Conservation (phyloP, 306 rosid genomes). For the Dalbergia cultrata region DNA sequence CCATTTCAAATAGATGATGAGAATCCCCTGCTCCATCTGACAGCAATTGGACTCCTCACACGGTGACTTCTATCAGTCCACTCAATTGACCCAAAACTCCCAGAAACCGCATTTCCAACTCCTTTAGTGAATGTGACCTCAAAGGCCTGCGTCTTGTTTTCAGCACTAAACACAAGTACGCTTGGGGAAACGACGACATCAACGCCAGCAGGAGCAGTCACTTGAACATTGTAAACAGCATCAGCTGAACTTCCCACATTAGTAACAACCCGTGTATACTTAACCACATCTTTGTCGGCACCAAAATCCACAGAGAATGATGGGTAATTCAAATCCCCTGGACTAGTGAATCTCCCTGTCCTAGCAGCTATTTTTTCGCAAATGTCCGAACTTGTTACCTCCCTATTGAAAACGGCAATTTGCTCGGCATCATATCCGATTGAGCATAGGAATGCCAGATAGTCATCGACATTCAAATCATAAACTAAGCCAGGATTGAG, state of each 20-base stretch:
- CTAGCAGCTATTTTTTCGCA: constrained; percentile 53
- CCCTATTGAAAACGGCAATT: constrained; percentile 68
- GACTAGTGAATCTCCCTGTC: constrained; percentile 52
- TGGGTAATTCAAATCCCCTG: constrained; percentile 92
- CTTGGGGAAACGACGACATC: constrained; percentile 67
- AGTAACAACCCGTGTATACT: constrained; percentile 71
- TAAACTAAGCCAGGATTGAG: constrained; percentile 84
- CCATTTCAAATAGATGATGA: constrained; percentile 65
- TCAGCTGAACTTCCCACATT: constrained; percentile 70
- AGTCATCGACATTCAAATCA: constrained; percentile 63
- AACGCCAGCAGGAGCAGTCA: constrained; percentile 71
- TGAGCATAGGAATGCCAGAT: constrained; percentile 83
- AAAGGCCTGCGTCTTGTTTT: constrained; percentile 60
- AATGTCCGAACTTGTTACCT: constrained; percentile 51
- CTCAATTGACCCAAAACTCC: constrained; percentile 74
- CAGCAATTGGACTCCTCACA: constrained; percentile 86
- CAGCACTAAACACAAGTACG: constrained; percentile 63
- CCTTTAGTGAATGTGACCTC: constrained; percentile 63
- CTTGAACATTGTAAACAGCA: constrained; percentile 73
- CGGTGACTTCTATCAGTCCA: constrained; percentile 79
- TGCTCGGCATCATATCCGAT: constrained; percentile 68
- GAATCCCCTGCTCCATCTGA: constrained; percentile 53
- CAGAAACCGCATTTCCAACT: constrained; percentile 36
- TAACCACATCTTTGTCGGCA: constrained; percentile 43
- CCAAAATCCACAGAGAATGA: constrained; percentile 72